These are phyloP conservation scores for Hortaea werneckii DNA, from an alignment of 2,329 filamentous ascomycete genomes.

Conservation along the genomic window DNA sequence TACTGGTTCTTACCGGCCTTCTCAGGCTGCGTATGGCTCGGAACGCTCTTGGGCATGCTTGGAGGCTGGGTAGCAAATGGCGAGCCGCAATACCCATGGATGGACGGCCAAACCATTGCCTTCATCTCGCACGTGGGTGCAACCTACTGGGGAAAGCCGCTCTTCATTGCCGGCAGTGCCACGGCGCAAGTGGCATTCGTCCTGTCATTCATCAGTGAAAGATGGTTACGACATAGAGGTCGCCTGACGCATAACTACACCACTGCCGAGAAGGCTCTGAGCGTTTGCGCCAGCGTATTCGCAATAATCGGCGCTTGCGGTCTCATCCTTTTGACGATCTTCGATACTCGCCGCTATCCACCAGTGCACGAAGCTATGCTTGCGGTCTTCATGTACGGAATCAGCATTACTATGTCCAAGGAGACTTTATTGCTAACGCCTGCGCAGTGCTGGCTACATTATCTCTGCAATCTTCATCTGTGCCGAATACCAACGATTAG, in stretches of 20 bases:
- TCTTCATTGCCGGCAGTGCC: slow-evolving; percentile 64
- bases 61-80: slow-evolving; percentile 57
- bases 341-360: slow-evolving; percentile 65
- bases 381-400: slow-evolving; percentile 58
- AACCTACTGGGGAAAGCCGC: slow-evolving; percentile 52
- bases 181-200: slow-evolving; percentile 73
- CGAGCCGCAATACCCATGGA: slow-evolving; percentile 46
- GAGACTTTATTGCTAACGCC: too few species aligned
- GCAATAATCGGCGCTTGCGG: slow-evolving; percentile 68
- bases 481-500: slow-evolving; percentile 78
- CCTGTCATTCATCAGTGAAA: slow-evolving; percentile 67
- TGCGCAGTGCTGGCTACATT: slow-evolving; percentile 58
- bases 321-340: slow-evolving; percentile 73
- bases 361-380: slow-evolving; percentile 66
- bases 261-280: slow-evolving; percentile 52
- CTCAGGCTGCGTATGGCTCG: slow-evolving; percentile 53
- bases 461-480: slow-evolving; percentile 81
- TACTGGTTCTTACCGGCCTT: slow-evolving; percentile 59
- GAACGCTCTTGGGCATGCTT: slow-evolving; percentile 59
- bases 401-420: too few species aligned
- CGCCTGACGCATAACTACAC: slow-evolving; percentile 67
- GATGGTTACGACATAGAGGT: slow-evolving; percentile 73
- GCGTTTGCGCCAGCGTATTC: slow-evolving; percentile 50
- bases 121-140: slow-evolving; percentile 47
- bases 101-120: slow-evolving; percentile 54